Conservation (phyloP, 352 stramenopile species). For the Phytopythium oedochilum region DNA sequence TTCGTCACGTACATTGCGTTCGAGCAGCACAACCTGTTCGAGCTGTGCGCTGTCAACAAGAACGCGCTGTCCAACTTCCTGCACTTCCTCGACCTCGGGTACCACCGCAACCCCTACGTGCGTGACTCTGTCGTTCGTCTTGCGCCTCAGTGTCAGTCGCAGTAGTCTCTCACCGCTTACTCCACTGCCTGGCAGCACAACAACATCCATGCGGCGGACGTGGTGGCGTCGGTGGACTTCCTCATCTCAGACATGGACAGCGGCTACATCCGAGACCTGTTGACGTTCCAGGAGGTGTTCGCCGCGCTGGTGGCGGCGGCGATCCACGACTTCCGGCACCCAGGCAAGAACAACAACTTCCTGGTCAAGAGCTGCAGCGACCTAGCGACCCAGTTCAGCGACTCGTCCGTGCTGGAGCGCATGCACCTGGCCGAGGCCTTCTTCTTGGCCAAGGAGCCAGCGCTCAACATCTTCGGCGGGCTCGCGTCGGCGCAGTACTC, state of each 20-base stretch:
- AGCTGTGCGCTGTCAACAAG: constrained; percentile 67
- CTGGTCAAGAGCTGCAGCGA: constrained; percentile 73
- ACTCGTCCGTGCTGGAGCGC: constrained; percentile 77
- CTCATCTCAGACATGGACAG: constrained; percentile 78
- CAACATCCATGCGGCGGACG: constrained; percentile 72
- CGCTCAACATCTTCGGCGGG: constrained; percentile 74
- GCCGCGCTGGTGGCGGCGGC: constrained; percentile 73
- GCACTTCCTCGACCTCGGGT: constrained; percentile 75
- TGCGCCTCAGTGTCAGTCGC: no score
- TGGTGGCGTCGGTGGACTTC: constrained; percentile 80
- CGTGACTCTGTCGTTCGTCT: constrained; percentile 6
- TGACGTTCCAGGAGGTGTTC: constrained; percentile 81
- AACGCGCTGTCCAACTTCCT: constrained; percentile 76
- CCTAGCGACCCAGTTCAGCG: constrained; percentile 78
- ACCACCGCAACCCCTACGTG: constrained; percentile 80
- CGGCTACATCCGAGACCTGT: constrained; percentile 72
- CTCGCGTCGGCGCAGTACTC: constrained; percentile 46
- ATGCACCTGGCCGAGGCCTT: constrained; percentile 87
- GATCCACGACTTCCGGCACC: constrained; percentile 82
- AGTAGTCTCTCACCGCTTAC: no score
- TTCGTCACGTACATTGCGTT: constrained; percentile 85
- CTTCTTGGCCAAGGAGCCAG: constrained; percentile 54
- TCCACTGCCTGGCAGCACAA: constrained; percentile 82
- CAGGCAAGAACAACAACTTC: constrained; percentile 85
- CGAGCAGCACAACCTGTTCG: constrained; percentile 80